Percentiles rank a stretch among this genome's conserved stretches.
phyloP scores from a whole-genome alignment of 2,329 filamentous ascomycete genomes.

The Podosphaera fusca region DNA sequence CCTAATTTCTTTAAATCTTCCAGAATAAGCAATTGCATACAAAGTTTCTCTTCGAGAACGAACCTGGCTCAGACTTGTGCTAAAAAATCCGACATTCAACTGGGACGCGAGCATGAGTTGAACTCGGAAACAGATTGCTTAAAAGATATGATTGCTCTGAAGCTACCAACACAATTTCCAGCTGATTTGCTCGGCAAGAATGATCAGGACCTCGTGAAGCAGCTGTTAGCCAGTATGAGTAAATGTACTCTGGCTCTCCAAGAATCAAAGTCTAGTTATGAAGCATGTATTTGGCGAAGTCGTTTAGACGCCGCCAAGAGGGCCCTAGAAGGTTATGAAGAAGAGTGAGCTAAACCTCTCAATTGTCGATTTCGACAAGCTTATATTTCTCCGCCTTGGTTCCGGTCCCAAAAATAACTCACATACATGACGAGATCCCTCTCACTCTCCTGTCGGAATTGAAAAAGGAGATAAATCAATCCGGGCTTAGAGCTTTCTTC shows the following conservation, averaged over 20 bases:
- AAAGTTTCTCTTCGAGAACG: neutral
- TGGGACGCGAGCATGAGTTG: neutral
- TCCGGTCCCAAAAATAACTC: no score
- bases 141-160: slow-evolving; percentile 1
- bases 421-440: no score
- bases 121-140: neutral
- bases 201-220: slow-evolving; percentile 36
- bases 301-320: slow-evolving; percentile 53
- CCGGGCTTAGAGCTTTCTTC: no score
- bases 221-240: slow-evolving; percentile 34
- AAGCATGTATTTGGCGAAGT: slow-evolving; percentile 41
- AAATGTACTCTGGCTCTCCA: slow-evolving; percentile 35
- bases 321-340: slow-evolving; percentile 46
- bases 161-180: slow-evolving; percentile 9
- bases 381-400: no score
- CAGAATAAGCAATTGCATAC: neutral
- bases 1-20: neutral
- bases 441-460: no score
- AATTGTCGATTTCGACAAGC: no score
- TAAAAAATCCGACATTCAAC: neutral
- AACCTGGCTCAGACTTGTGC: neutral
- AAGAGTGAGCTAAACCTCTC: slow-evolving; percentile 5
- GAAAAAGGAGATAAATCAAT: no score
- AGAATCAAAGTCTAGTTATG: slow-evolving; percentile 29
- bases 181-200: slow-evolving; percentile 20